These are phyloP conservation scores for Trichoderma hamatum DNA, from an alignment of 2,329 filamentous ascomycete species.

Conservation along the genomic window DNA sequence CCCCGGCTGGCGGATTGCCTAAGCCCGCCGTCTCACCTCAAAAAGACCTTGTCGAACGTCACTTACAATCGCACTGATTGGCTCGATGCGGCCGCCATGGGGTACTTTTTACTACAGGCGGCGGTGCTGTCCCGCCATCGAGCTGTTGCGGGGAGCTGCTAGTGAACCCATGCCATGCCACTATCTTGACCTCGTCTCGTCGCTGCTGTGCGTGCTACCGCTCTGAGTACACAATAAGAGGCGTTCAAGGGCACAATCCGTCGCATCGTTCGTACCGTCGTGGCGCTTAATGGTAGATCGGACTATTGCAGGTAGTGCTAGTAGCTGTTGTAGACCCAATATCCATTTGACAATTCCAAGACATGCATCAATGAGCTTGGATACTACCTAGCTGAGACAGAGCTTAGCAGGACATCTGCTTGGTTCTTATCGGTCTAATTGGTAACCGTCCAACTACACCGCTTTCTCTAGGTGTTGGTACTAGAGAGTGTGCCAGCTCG, in stretches of 20 bases:
- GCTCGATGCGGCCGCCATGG: neutral
- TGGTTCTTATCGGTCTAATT: neutral
- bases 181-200: neutral
- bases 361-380: neutral
- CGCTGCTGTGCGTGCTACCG: neutral
- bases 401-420: neutral
- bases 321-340: neutral
- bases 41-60: conserved; percentile 14
- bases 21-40: neutral
- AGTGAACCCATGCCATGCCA: neutral
- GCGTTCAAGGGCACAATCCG: neutral
- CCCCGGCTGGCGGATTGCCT: neutral
- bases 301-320: neutral
- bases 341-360: neutral
- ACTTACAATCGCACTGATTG: conserved; percentile 1
- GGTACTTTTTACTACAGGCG: conserved; percentile 6
- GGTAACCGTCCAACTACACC: neutral
- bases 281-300: neutral
- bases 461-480: neutral
- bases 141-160: conserved; percentile 14
- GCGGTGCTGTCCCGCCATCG: conserved; percentile 4
- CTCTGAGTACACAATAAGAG: neutral
- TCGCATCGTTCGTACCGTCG: neutral
- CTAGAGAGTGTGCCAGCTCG: neutral
- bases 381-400: neutral